Evolutionary conservation across 148 eudicot genomes (phyloP), one percentile per base, ranked within the genome.

Genomic region (Dysphania ambrosioides): DNA sequence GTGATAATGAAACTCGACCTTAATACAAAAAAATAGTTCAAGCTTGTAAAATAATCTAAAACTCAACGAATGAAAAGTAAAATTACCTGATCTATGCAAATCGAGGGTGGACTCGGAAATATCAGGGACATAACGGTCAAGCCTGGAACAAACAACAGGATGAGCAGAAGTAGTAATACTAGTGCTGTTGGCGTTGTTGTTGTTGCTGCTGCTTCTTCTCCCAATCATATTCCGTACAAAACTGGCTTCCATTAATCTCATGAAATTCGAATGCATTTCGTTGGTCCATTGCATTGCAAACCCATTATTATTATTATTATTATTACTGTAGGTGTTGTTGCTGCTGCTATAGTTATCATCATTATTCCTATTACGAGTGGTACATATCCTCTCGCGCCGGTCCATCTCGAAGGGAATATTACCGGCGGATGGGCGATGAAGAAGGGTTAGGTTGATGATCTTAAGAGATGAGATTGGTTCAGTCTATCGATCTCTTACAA

Each of bases 81-180:
- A n/a, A 60, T 66, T 84, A 42, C 51, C 53, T 56, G 77, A 23
- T 2, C 9, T 29, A 63, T 38, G 56, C 49, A 72, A 49, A 78
- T 90, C 90, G 12, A 78, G 87, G 21, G 95, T 90, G 0, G 95
- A 90, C 40, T 90, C 95, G 0, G 81, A 85, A 51, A 74, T 76
- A 70, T 90, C 95, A 0, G 92, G 92, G 21, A 90, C 72, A 55
- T 75, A 70, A 24, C 95, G 90, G 71, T 90, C 88, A 1, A 88
- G 72, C 7, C 42, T 66, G 1, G 63, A 59, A 38, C 2, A 8
- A 58, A 29, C n/a, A n/a, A n/a, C n/a, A n/a, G n/a, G n/a, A n/a
- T n/a, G n/a, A n/a, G n/a, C n/a, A n/a, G n/a, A n/a, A n/a, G n/a
- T n/a, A n/a, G n/a, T n/a, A n/a, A n/a, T n/a, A n/a, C n/a, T n/a